These are phyloP conservation scores for Suhomyces coccinellae DNA, from an alignment of 1,139 yeast species.

Conservation along the genomic window DNA sequence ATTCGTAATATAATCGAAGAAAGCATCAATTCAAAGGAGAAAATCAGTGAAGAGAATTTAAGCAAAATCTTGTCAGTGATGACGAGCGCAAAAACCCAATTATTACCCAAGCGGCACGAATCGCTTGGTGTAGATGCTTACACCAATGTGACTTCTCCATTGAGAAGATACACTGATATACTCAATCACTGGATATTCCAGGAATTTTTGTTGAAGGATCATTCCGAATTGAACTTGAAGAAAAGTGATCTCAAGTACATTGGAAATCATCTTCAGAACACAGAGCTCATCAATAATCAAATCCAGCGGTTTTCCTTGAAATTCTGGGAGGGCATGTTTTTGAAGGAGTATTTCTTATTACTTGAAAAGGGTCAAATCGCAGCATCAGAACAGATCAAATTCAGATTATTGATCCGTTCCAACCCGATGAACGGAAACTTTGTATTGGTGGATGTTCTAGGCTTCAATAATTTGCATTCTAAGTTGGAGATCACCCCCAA, in stretches of 20 bases:
- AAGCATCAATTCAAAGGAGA: constrained; percentile 19
- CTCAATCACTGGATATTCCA: constrained; percentile 64
- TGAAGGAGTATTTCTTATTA: constrained; percentile 29
- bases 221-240: constrained; percentile 6
- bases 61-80: constrained; percentile 19
- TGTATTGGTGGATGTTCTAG: constrained; percentile 28
- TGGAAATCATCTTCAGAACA: constrained; percentile 33
- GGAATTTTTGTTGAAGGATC: constrained; percentile 20
- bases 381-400: constrained; percentile 21
- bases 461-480: constrained; percentile 28
- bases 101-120: constrained; percentile 48
- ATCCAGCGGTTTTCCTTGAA: constrained; percentile 28
- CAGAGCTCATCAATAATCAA: constrained; percentile 30
- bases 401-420: constrained; percentile 28
- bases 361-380: constrained; percentile 18
- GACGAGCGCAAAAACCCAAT: constrained; percentile 24
- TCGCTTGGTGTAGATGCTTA: constrained; percentile 66
- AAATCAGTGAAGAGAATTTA: constrained; percentile 20
- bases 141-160: constrained; percentile 84
- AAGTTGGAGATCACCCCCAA: constrained; percentile 25
- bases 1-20: constrained; percentile 39
- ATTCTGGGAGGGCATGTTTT: constrained; percentile 44
- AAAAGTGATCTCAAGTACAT: constrained; percentile 20
- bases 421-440: constrained; percentile 28
- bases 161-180: constrained; percentile 82